A percentile compares a stretch with the other conserved stretches of the same genome.
Evolutionary conservation across 2,329 filamentous ascomycete species (phyloP).

Genomic region (Ustulina deusta): DNA sequence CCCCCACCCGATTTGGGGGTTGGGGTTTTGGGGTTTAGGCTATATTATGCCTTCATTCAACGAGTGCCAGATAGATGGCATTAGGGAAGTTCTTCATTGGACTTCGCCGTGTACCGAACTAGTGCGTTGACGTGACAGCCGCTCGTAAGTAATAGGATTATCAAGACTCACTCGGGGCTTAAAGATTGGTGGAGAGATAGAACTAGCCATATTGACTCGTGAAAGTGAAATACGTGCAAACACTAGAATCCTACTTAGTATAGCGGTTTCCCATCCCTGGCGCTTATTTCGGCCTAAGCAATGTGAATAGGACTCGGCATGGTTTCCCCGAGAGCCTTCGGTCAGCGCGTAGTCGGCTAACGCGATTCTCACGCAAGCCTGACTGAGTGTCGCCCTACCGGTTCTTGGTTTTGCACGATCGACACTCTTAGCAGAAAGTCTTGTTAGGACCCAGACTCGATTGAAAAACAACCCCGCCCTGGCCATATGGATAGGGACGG

Average conservation of each 20-base stretch:
- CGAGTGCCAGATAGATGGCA: neutral
- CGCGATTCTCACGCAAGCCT: neutral
- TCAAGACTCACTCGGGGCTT: neutral
- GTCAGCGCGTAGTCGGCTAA: neutral
- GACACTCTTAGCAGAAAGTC: neutral
- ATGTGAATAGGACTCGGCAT: neutral
- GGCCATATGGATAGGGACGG: neutral
- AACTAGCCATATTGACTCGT: neutral
- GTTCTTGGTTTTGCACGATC: neutral
- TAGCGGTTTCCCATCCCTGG: neutral
- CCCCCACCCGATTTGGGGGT: constrained; percentile 1
- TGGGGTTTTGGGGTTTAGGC: constrained; percentile 25
- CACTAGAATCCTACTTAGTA: too few species aligned
- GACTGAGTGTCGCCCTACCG: too few species aligned
- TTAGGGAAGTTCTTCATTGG: neutral
- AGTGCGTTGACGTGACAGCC: neutral
- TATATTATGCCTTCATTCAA: constrained; percentile 29
- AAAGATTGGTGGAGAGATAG: neutral
- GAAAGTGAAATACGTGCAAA: neutral
- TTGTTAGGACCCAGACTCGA: neutral
- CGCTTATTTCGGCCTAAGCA: neutral
- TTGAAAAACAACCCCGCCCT: neutral
- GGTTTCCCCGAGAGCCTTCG: neutral
- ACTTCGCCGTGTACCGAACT: too few species aligned
- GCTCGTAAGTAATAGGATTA: neutral